Evolutionary conservation across 2,329 filamentous ascomycete genomes (phyloP).

Genomic region (Didymella exigua): DNA sequence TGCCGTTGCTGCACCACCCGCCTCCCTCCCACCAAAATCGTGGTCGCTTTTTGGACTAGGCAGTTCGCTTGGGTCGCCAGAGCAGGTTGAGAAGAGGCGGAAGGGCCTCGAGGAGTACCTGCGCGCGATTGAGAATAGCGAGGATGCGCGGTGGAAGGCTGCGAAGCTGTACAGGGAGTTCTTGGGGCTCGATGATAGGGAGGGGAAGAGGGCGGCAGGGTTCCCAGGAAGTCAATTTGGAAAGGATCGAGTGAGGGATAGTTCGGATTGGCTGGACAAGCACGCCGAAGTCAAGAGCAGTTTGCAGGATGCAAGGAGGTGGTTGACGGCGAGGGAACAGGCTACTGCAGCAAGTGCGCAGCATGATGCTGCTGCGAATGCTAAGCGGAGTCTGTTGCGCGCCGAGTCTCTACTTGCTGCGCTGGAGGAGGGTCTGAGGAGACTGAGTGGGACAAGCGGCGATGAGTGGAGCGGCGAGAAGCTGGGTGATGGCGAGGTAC

Average conservation of each 20-base stretch:
- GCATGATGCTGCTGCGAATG: constrained; percentile 73
- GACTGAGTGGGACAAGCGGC: constrained; percentile 41
- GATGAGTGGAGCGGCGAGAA: constrained; percentile 53
- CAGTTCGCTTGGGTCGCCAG: constrained; percentile 69
- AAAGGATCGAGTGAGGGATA: constrained; percentile 53
- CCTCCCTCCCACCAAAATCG: constrained; percentile 71
- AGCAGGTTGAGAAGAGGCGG: constrained; percentile 74
- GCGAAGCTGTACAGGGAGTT: constrained; percentile 75
- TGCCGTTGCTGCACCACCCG: constrained; percentile 69
- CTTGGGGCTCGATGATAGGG: constrained; percentile 61
- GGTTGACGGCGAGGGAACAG: constrained; percentile 71
- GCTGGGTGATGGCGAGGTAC: constrained; percentile 75
- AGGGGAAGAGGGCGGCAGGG: constrained; percentile 24
- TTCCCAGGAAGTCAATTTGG: constrained; percentile 46
- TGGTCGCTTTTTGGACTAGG: constrained; percentile 61
- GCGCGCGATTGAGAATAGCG: constrained; percentile 70
- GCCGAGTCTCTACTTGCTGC: constrained; percentile 67
- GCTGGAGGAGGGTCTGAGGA: constrained; percentile 67
- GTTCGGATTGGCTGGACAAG: constrained; percentile 73
- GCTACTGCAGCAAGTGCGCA: constrained; percentile 64
- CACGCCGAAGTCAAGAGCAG: constrained; percentile 74
- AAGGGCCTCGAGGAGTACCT: constrained; percentile 72
- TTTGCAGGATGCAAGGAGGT: constrained; percentile 69
- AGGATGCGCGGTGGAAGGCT: constrained; percentile 78
- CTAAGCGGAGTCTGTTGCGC: constrained; percentile 74